phyloP scores from a whole-genome alignment of 352 stramenopile genomes.

The Phytophthora cryptogea region DNA sequence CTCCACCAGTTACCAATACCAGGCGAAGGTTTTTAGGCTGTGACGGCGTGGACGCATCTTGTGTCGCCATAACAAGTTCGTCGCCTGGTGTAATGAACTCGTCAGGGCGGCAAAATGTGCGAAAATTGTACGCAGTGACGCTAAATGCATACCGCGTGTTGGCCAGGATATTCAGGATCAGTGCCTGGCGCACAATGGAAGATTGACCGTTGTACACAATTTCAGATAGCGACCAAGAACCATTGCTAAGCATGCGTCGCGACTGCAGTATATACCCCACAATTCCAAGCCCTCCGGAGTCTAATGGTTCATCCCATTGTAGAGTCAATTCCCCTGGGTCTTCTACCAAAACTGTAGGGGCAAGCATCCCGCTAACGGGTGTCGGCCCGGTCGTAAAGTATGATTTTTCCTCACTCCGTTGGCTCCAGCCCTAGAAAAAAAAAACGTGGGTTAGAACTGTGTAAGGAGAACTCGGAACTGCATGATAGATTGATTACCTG shows the following conservation, averaged over 20 bases:
- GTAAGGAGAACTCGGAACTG: neutral
- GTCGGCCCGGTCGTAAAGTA: slow-evolving; percentile 44
- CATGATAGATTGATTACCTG: slow-evolving; percentile 13
- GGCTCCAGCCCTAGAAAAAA: slow-evolving; percentile 43
- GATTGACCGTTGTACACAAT: slow-evolving; percentile 48
- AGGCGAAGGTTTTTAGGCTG: slow-evolving; percentile 44
- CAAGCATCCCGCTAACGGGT: slow-evolving; percentile 25
- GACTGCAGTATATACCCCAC: slow-evolving; percentile 48
- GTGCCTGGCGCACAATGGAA: slow-evolving; percentile 22
- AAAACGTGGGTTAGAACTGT: slow-evolving; percentile 8
- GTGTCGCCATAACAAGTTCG: slow-evolving; percentile 43
- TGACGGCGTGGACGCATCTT: slow-evolving; percentile 41
- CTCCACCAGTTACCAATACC: slow-evolving; percentile 40
- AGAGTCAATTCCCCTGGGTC: slow-evolving; percentile 56
- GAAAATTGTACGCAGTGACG: slow-evolving; percentile 50
- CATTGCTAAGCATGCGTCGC: slow-evolving; percentile 27
- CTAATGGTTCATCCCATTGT: slow-evolving; percentile 42
- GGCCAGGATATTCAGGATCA: slow-evolving; percentile 36
- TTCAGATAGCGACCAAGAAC: slow-evolving; percentile 34
- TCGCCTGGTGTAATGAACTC: slow-evolving; percentile 33
- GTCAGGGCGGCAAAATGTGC: slow-evolving; percentile 39
- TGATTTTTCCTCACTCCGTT: slow-evolving; percentile 14
- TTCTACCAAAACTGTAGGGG: slow-evolving; percentile 35
- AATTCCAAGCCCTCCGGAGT: slow-evolving; percentile 47
- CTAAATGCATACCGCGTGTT: slow-evolving; percentile 58